These are phyloP conservation scores for Erythrobasidium hasegawianum DNA, from an alignment of 1,284 basidiomycete species.

Conservation along the genomic window DNA sequence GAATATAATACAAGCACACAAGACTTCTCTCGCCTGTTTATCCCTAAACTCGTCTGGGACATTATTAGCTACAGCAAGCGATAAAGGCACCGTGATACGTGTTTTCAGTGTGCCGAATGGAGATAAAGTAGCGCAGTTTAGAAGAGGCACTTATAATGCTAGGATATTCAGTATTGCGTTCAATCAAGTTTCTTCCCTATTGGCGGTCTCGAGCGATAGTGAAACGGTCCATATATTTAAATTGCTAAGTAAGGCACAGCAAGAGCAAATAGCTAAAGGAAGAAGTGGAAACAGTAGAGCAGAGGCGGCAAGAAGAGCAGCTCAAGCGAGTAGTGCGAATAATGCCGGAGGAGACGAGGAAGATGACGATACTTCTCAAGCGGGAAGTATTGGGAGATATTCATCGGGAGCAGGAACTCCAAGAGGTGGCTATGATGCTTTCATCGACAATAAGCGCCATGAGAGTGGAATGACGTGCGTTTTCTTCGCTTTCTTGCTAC, in stretches of 20 bases:
- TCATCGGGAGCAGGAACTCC: constrained; percentile 27
- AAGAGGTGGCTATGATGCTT: constrained; percentile 49
- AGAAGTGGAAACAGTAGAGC: constrained; percentile 25
- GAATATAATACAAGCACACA: constrained; percentile 97
- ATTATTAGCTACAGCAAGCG: constrained; percentile 86
- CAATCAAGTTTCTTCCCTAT: constrained; percentile 73
- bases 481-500: too few relatives aligned
- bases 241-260: constrained; percentile 54
- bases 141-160: constrained; percentile 79
- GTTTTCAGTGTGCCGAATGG: constrained; percentile 88
- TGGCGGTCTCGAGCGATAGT: constrained; percentile 86
- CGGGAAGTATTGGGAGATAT: constrained; percentile 35
- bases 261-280: constrained; percentile 14
- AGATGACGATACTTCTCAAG: constrained; percentile 39
- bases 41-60: constrained; percentile 83
- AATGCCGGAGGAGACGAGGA: constrained; percentile 35
- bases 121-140: constrained; percentile 91
- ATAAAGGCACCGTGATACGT: constrained; percentile 95
- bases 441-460: constrained; percentile 47
- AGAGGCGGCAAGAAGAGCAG: constrained; percentile 12
- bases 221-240: constrained; percentile 98
- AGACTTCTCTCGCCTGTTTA: constrained; percentile 82
- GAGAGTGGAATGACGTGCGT: constrained; percentile 27
- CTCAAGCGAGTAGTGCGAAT: constrained; percentile 16
- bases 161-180: constrained; percentile 89